Conservation (phyloP, 2,329 filamentous ascomycete species). For the Neonectria faginata region DNA sequence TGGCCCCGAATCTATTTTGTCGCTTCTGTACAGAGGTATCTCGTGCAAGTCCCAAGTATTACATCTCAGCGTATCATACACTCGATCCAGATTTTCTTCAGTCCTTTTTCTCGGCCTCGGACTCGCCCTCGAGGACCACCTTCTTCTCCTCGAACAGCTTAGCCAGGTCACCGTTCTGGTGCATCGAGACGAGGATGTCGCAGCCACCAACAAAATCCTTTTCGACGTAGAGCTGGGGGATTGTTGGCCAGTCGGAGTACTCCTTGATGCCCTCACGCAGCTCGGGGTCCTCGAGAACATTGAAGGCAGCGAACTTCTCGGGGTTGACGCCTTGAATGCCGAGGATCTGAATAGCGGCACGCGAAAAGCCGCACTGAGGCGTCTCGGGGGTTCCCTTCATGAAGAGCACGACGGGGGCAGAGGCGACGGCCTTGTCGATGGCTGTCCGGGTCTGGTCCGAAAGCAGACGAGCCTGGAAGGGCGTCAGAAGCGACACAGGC, state of each 20-base stretch:
- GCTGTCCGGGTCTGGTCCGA: conserved; percentile 83
- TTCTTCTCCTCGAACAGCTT: conserved; percentile 93
- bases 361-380: conserved; percentile 96
- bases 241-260: conserved; percentile 99
- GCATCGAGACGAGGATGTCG: conserved; percentile 97
- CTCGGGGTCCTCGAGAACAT: conserved; percentile 92
- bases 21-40: conserved; percentile 44
- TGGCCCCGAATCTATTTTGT: conserved; percentile 35
- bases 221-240: conserved; percentile 94
- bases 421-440: conserved; percentile 89
- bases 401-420: conserved; percentile 94
- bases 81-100: conserved; percentile 20
- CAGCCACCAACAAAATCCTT: conserved; percentile 98
- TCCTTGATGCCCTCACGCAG: conserved; percentile 95
- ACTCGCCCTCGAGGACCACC: conserved; percentile 71
- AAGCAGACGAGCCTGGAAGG: conserved; percentile 72
- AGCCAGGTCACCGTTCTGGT: conserved; percentile 92
- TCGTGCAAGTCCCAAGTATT: conserved; percentile 37
- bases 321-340: conserved; percentile 96
- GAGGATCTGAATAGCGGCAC: conserved; percentile 93
- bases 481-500: conserved; percentile 43
- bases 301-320: conserved; percentile 96
- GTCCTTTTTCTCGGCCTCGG: conserved; percentile 55
- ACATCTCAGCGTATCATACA: conserved; percentile 47
- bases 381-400: conserved; percentile 99